Conservation (phyloP, 352 stramenopile species). For the Phytophthora lateralis region DNA sequence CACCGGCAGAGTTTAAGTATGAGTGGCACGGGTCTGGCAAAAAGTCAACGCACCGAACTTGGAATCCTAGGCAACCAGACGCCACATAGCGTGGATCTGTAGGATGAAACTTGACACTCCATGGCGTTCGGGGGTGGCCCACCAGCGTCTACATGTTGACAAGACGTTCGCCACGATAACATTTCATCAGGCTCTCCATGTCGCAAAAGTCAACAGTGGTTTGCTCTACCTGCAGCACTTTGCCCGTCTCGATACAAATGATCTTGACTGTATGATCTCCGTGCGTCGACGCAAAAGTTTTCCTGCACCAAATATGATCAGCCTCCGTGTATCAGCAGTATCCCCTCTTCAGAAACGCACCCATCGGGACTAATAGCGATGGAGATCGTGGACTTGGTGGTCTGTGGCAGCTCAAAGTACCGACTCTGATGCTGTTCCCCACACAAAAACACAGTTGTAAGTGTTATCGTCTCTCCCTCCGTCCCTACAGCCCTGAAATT, state of each 20-base stretch:
- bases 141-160: constrained; percentile 85
- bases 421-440: constrained; percentile 76
- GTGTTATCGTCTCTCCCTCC: background rate
- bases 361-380: constrained; percentile 88
- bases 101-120: constrained; percentile 99
- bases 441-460: constrained; percentile 5
- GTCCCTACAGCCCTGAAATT: background rate
- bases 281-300: constrained; percentile 97
- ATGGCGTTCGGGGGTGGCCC: constrained; percentile 89
- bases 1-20: background rate
- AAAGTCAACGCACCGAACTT: constrained; percentile 79
- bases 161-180: background rate
- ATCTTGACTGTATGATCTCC: constrained; percentile 99
- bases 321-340: background rate
- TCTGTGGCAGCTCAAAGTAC: constrained; percentile 86
- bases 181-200: constrained; percentile 10
- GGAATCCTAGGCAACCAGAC: constrained; percentile 96
- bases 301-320: constrained; percentile 40
- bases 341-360: constrained; percentile 32
- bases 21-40: background rate
- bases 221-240: constrained; percentile 72
- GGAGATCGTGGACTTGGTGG: constrained; percentile 89
- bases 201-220: constrained; percentile 2
- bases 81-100: constrained; percentile 93
- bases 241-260: constrained; percentile 90